A percentile compares a stretch with the other conserved stretches of the same genome.
phyloP scores from a whole-genome alignment of 176 grass and related monocot genomes.

The Triticum monococcum region DNA sequence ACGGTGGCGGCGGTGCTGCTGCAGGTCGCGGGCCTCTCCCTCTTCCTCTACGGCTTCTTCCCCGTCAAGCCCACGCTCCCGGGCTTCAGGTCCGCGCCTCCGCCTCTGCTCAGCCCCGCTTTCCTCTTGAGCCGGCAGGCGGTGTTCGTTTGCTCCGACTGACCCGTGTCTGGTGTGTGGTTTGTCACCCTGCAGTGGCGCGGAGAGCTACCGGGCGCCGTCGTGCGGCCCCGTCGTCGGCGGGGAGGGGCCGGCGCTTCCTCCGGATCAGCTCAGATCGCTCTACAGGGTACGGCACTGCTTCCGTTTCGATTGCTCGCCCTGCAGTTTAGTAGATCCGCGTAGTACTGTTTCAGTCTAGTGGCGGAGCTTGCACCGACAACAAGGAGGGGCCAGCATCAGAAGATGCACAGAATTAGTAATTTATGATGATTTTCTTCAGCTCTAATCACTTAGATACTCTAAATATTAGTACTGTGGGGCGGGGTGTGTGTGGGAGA shows the following conservation, averaged over 20 bases:
- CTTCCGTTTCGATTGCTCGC: neutral
- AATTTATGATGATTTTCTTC: neutral
- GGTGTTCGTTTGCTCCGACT: neutral
- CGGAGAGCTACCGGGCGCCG: conserved; percentile 77
- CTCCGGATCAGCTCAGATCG: conserved; percentile 61
- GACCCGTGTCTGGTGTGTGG: neutral
- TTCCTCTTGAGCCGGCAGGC: conserved; percentile 3
- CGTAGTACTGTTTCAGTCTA: neutral
- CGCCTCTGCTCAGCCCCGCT: neutral
- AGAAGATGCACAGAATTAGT: neutral
- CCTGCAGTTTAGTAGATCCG: neutral
- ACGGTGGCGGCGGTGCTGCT: conserved; percentile 53
- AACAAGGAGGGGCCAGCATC: neutral
- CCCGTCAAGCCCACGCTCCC: conserved; percentile 83
- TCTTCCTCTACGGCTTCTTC: conserved; percentile 86
- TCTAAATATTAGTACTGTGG: neutral
- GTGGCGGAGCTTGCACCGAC: neutral
- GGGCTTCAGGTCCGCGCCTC: conserved; percentile 63
- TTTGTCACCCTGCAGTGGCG: conserved; percentile 38
- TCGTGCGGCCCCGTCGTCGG: conserved; percentile 41
- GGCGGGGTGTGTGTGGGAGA: too few species aligned
- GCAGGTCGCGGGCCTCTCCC: conserved; percentile 67
- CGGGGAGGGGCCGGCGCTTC: conserved; percentile 25
- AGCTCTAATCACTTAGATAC: neutral
- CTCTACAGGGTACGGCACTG: conserved; percentile 56